A percentile compares a stretch with the other conserved stretches of the same genome.
These are phyloP conservation scores for Linnemannia zychae DNA, from an alignment of 192 early-diverging fungal genomes.

Conservation along the genomic window DNA sequence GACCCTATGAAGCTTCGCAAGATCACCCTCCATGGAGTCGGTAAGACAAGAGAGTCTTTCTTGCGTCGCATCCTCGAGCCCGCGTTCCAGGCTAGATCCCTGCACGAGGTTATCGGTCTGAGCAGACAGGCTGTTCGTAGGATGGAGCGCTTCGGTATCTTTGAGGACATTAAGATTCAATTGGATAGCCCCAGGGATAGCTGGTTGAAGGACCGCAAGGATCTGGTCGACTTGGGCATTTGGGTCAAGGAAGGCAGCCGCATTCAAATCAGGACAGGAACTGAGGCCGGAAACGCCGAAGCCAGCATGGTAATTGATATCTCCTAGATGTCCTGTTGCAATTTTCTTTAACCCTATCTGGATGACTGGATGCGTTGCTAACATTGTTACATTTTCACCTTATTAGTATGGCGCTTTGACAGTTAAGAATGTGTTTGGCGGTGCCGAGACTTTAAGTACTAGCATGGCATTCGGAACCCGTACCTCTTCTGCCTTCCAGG, in stretches of 20 bases:
- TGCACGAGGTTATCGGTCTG: constrained; percentile 75
- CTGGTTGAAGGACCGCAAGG: constrained; percentile 55
- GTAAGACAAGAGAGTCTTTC: constrained; percentile 62
- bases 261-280: constrained; percentile 86
- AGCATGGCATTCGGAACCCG: constrained; percentile 83
- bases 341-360: neutral
- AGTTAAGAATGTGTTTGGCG: constrained; percentile 90
- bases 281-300: constrained; percentile 91
- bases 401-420: constrained; percentile 66
- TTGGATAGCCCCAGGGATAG: constrained; percentile 71
- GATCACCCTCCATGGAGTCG: constrained; percentile 48
- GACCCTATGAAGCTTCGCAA: constrained; percentile 54
- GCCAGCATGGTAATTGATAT: constrained; percentile 78
- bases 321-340: neutral
- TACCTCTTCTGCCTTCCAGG: constrained; percentile 68
- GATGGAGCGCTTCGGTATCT: constrained; percentile 77
- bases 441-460: constrained; percentile 83
- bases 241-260: constrained; percentile 78
- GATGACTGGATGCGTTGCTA: neutral
- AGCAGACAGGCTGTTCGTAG: constrained; percentile 68
- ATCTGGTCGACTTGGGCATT: constrained; percentile 79
- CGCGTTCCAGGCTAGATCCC: constrained; percentile 58
- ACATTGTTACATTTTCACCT: neutral
- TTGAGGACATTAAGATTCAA: constrained; percentile 73
- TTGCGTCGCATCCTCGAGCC: constrained; percentile 57